Evolutionary conservation across 2,329 filamentous ascomycete species (phyloP).

Genomic region (Colletotrichum destructivum): DNA sequence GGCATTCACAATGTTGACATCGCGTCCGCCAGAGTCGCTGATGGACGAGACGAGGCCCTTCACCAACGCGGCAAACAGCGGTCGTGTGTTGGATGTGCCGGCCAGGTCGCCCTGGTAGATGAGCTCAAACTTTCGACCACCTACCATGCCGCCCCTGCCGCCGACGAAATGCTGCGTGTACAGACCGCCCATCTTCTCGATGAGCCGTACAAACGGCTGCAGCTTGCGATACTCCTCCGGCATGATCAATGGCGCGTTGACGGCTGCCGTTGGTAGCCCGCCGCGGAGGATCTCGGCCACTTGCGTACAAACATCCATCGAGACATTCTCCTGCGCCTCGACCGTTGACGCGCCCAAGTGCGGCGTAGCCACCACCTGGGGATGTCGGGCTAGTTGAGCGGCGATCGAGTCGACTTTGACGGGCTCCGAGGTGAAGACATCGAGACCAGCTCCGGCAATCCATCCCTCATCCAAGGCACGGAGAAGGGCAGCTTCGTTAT

Average conservation of each 20-base stretch:
- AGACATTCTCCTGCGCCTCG: slow-evolving; percentile 89
- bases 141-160: slow-evolving; percentile 60
- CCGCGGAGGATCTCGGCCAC: slow-evolving; percentile 81
- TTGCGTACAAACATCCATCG: slow-evolving; percentile 86
- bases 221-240: slow-evolving; percentile 85
- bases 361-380: slow-evolving; percentile 82
- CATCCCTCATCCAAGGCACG: slow-evolving; percentile 78
- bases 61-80: slow-evolving; percentile 83
- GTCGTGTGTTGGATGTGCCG: slow-evolving; percentile 80
- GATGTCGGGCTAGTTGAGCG: slow-evolving; percentile 75
- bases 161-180: slow-evolving; percentile 82
- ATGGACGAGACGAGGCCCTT: slow-evolving; percentile 82
- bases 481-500: slow-evolving; percentile 82
- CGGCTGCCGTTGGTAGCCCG: slow-evolving; percentile 80
- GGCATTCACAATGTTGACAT: slow-evolving; percentile 89
- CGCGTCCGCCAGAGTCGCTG: slow-evolving; percentile 74
- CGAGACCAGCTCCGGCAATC: slow-evolving; percentile 83
- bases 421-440: slow-evolving; percentile 85
- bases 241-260: slow-evolving; percentile 86
- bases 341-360: slow-evolving; percentile 85
- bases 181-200: slow-evolving; percentile 84
- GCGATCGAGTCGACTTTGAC: slow-evolving; percentile 70
- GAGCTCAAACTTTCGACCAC: slow-evolving; percentile 81
- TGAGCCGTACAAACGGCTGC: slow-evolving; percentile 81
- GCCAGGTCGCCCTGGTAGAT: slow-evolving; percentile 84